Evolutionary conservation across 2,329 filamentous ascomycete species (phyloP).

Genomic region (Endoconidiophora polonica): DNA sequence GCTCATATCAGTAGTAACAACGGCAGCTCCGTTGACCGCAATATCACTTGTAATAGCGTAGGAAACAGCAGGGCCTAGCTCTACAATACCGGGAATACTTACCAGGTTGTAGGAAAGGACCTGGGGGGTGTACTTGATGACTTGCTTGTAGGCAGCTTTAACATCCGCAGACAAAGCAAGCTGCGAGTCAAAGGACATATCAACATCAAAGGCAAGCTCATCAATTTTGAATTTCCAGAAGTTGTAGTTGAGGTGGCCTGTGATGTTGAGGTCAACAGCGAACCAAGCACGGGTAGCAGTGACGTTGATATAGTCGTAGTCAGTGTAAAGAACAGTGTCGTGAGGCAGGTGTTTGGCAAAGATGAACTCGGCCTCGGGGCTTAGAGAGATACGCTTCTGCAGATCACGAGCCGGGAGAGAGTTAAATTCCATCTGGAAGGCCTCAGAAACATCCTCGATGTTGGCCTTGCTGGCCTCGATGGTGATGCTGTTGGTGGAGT

Average conservation of each 20-base stretch:
- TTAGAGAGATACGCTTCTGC: conserved; percentile 17
- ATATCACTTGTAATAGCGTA: conserved; percentile 24
- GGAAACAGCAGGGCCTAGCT: conserved; percentile 22
- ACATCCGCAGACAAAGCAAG: conserved; percentile 23
- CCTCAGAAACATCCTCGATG: conserved; percentile 18
- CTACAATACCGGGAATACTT: conserved; percentile 25
- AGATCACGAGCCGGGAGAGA: conserved; percentile 16
- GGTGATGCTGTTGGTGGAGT: conserved; percentile 16
- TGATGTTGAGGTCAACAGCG: conserved; percentile 23
- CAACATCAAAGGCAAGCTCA: conserved; percentile 26
- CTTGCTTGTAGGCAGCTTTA: conserved; percentile 20
- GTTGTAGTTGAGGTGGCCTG: conserved; percentile 26
- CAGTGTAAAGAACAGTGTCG: conserved; percentile 19
- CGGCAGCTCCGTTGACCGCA: conserved; percentile 19
- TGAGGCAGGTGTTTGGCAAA: conserved; percentile 13
- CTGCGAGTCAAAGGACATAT: conserved; percentile 22
- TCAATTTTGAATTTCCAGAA: conserved; percentile 21
- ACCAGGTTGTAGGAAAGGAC: conserved; percentile 23
- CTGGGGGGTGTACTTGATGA: conserved; percentile 22
- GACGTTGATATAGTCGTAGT: conserved; percentile 20
- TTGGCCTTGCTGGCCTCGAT: conserved; percentile 20
- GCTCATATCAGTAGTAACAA: conserved; percentile 19
- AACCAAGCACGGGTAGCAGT: conserved; percentile 22
- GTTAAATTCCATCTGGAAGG: conserved; percentile 17
- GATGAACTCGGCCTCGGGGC: conserved; percentile 15